Conservation (phyloP, 2,329 filamentous ascomycete species). For the Calonectria fujianensis region DNA sequence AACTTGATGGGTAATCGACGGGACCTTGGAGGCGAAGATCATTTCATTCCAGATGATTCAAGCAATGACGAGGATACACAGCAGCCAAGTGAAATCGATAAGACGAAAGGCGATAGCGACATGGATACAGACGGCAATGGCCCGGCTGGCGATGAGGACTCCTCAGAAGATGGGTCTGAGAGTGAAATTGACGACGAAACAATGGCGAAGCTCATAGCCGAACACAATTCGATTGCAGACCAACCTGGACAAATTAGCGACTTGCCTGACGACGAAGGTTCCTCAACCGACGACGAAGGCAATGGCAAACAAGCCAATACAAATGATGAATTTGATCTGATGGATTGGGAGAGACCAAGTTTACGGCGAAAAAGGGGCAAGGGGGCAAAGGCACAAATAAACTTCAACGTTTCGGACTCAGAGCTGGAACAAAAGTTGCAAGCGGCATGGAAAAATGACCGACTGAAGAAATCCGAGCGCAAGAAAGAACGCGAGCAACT, state of each 20-base stretch:
- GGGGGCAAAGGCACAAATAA: constrained; percentile 72
- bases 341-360: constrained; percentile 86
- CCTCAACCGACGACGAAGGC: constrained; percentile 42
- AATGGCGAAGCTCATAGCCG: constrained; percentile 53
- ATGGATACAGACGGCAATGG: not conserved
- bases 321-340: constrained; percentile 85
- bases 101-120: not conserved
- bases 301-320: constrained; percentile 60
- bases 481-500: constrained; percentile 83
- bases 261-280: constrained; percentile 44
- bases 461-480: constrained; percentile 81
- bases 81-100: not conserved
- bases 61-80: constrained; percentile 6
- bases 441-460: constrained; percentile 79
- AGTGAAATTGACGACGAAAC: constrained; percentile 55
- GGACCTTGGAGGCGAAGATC: constrained; percentile 55
- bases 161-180: constrained; percentile 17
- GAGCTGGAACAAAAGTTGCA: constrained; percentile 79
- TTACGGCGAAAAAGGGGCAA: constrained; percentile 78
- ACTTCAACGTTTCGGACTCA: constrained; percentile 76
- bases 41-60: constrained; percentile 38
- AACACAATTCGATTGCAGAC: constrained; percentile 43
- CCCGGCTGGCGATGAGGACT: not conserved
- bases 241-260: constrained; percentile 46
- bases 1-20: constrained; percentile 73